phyloP scores from a whole-genome alignment of 495 filamentous ascomycete species.

The Annulohypoxylon stygium region DNA sequence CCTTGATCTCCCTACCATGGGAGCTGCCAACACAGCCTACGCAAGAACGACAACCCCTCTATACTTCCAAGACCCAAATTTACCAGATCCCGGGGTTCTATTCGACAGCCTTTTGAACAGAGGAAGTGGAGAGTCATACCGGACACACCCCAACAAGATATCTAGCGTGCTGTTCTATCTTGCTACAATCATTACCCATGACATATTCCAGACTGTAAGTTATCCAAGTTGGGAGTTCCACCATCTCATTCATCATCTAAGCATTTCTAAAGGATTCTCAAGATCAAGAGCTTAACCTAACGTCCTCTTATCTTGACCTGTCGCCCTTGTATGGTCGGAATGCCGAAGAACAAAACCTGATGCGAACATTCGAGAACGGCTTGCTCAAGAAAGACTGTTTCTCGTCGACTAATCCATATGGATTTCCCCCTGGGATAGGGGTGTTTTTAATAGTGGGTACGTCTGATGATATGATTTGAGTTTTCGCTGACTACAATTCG shows the following conservation, averaged over 20 bases:
- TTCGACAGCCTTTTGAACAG: constrained; percentile 79
- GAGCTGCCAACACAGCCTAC: constrained; percentile 69
- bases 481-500: neutral
- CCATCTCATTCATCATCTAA: constrained; percentile 7
- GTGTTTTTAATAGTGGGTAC: constrained; percentile 53
- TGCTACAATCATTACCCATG: constrained; percentile 85
- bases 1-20: constrained; percentile 71
- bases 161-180: constrained; percentile 86
- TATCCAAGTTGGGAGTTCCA: neutral
- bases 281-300: constrained; percentile 67
- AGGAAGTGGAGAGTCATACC: constrained; percentile 61
- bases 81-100: constrained; percentile 77
- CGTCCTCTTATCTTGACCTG: constrained; percentile 84
- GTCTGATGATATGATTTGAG: neutral
- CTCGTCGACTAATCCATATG: constrained; percentile 74
- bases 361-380: constrained; percentile 79
- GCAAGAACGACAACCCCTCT: constrained; percentile 70
- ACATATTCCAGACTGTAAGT: constrained; percentile 57
- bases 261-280: constrained; percentile 40
- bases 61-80: constrained; percentile 69
- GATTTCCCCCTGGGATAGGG: constrained; percentile 81
- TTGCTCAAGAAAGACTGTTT: constrained; percentile 83
- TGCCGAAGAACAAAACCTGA: constrained; percentile 71
- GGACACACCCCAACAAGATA: constrained; percentile 77
- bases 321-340: constrained; percentile 82